Conservation (phyloP, 2,329 filamentous ascomycete species). For the Curvularia sp. region DNA sequence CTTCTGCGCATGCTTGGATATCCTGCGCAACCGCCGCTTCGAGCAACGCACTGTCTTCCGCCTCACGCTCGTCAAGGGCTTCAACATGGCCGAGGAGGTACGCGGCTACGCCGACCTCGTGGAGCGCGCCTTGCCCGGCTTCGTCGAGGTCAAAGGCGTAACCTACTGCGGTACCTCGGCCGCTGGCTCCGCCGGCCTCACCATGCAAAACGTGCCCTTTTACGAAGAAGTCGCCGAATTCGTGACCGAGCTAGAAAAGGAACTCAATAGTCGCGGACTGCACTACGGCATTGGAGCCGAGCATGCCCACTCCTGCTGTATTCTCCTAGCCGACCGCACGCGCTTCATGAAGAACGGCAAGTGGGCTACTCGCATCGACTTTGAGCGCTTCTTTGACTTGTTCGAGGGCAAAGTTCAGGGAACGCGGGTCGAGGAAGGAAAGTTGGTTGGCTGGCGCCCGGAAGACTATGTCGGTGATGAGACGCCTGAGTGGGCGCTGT, state of each 20-base stretch:
- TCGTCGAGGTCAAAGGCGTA: slow-evolving; percentile 95
- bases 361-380: slow-evolving; percentile 94
- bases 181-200: slow-evolving; percentile 81
- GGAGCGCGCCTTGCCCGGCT: slow-evolving; percentile 83
- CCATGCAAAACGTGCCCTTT: slow-evolving; percentile 97
- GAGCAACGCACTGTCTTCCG: slow-evolving; percentile 93
- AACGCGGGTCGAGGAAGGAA: slow-evolving; percentile 53
- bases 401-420: slow-evolving; percentile 65
- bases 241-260: slow-evolving; percentile 74
- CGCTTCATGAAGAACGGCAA: slow-evolving; percentile 77
- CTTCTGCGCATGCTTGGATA: slow-evolving; percentile 88
- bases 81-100: slow-evolving; percentile 95
- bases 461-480: slow-evolving; percentile 88
- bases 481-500: slow-evolving; percentile 92
- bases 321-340: slow-evolving; percentile 77
- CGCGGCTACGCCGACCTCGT: slow-evolving; percentile 90
- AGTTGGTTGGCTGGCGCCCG: slow-evolving; percentile 71
- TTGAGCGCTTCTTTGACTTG: slow-evolving; percentile 84
- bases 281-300: slow-evolving; percentile 92
- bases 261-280: slow-evolving; percentile 73
- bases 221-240: slow-evolving; percentile 89
- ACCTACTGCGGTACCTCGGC: slow-evolving; percentile 95
- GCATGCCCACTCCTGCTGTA: slow-evolving; percentile 93
- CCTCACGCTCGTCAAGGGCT: slow-evolving; percentile 93
- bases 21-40: slow-evolving; percentile 81